Conservation (phyloP, 352 stramenopile species). For the Blastocystis sp. region DNA sequence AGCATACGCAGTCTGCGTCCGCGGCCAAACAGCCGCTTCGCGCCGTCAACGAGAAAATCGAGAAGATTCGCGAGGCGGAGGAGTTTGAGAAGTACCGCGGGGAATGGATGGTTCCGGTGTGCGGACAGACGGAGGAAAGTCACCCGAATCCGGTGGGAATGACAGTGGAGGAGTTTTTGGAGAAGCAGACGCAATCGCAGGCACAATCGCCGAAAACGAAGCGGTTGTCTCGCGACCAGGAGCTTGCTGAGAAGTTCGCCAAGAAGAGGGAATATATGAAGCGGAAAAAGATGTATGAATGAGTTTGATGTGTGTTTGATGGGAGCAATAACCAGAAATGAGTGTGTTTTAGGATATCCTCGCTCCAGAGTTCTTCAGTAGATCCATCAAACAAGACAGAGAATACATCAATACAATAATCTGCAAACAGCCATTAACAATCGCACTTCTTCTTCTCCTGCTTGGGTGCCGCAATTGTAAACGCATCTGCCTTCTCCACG, state of each 20-base stretch:
- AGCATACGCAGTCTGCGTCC: not conserved
- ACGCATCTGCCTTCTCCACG: conserved; percentile 17
- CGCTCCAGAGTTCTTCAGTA: not conserved
- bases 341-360: not conserved
- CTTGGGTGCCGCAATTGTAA: conserved; percentile 38
- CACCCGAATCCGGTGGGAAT: not conserved
- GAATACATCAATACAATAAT: conserved; percentile 24
- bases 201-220: not conserved
- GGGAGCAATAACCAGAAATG: no score
- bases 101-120: conserved; percentile 11
- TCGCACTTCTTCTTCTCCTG: conserved; percentile 55
- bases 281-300: no score
- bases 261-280: not conserved
- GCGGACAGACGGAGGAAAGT: not conserved
- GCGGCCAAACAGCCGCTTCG: not conserved
- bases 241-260: conserved; percentile 2
- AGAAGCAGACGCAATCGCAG: not conserved
- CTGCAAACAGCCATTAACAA: conserved; percentile 51
- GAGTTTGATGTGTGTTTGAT: no score
- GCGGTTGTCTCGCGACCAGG: not conserved
- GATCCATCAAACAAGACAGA: not conserved
- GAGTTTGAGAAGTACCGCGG: not conserved
- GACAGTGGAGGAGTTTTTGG: not conserved
- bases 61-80: not conserved
- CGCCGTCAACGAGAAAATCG: conserved; percentile 13